These are phyloP conservation scores for Emergomyces pasteurianus DNA, from an alignment of 2,329 filamentous ascomycete genomes.

Conservation along the genomic window DNA sequence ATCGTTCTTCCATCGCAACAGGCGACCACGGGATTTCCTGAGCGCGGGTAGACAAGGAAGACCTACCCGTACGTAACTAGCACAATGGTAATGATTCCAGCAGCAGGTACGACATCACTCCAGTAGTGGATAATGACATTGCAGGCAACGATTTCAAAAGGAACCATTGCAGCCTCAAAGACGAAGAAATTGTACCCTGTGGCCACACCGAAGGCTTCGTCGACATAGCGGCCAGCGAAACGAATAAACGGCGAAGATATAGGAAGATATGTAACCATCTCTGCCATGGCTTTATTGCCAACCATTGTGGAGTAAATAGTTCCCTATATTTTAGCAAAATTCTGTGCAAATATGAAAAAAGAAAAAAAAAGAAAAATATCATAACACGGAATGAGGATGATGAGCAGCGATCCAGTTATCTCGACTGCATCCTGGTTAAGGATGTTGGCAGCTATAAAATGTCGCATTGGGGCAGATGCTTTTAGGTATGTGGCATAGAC, in stretches of 20 bases:
- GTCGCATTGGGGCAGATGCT: not conserved
- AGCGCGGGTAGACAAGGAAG: not conserved
- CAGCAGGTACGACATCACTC: conserved; percentile 35
- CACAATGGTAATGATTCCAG: conserved; percentile 35
- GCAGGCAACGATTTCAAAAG: conserved; percentile 42
- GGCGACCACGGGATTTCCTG: not conserved
- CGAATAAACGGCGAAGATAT: conserved; percentile 37
- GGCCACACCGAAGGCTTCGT: conserved; percentile 37
- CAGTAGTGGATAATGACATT: conserved; percentile 41
- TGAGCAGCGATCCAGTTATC: not conserved
- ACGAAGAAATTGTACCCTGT: conserved; percentile 42
- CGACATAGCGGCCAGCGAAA: conserved; percentile 37
- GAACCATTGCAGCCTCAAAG: conserved; percentile 39
- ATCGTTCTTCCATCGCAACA: not conserved
- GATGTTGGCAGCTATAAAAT: not conserved
- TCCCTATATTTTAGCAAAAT: conserved; percentile 14
- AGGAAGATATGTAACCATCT: conserved; percentile 41
- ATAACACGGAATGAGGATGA: not conserved
- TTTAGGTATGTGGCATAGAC: not conserved
- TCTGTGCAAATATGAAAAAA: not conserved
- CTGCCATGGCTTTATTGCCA: conserved; percentile 26
- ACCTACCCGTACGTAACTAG: conserved; percentile 34
- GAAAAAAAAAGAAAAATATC: not conserved
- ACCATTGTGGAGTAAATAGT: not conserved
- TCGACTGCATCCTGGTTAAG: not conserved